These are phyloP conservation scores for Moesziomyces sp. DNA, from an alignment of 1,284 basidiomycete genomes.

Conservation along the genomic window DNA sequence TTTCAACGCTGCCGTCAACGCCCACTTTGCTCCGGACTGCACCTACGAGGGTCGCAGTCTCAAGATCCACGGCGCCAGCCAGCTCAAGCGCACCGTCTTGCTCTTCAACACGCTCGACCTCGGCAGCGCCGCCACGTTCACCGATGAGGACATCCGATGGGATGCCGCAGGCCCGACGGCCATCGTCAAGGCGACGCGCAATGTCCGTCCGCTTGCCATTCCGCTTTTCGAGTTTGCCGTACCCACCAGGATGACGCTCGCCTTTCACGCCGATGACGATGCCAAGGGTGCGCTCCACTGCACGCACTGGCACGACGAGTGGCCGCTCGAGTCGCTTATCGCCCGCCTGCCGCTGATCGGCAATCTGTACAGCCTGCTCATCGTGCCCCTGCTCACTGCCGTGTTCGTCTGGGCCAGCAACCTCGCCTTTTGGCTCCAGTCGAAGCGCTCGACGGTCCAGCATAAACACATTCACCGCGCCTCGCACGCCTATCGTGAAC, in stretches of 20 bases:
- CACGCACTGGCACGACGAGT: constrained; percentile 49
- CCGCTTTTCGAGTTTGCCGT: constrained; percentile 52
- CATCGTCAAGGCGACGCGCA: constrained; percentile 37
- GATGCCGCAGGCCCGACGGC: constrained; percentile 30
- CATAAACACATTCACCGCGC: constrained; percentile 22
- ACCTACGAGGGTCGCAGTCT: constrained; percentile 51
- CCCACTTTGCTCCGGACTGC: constrained; percentile 38
- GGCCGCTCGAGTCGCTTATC: constrained; percentile 36
- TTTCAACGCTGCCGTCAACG: constrained; percentile 57
- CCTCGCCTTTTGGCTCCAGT: constrained; percentile 36
- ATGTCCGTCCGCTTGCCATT: constrained; percentile 44
- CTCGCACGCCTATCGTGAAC: constrained; percentile 10
- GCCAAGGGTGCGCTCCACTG: constrained; percentile 27
- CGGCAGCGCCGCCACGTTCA: constrained; percentile 38
- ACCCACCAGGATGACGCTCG: constrained; percentile 31
- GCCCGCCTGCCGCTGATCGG: constrained; percentile 23
- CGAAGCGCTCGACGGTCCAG: constrained; percentile 24
- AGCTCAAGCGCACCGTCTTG: constrained; percentile 49
- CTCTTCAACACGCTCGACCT: constrained; percentile 45
- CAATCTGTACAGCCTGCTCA: constrained; percentile 19
- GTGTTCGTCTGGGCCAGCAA: constrained; percentile 45
- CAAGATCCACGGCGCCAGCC: constrained; percentile 44
- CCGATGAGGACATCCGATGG: constrained; percentile 43
- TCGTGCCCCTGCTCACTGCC: constrained; percentile 31
- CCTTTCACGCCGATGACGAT: constrained; percentile 34